Conservation (phyloP, 352 stramenopile species). For the Phytophthora pini region DNA sequence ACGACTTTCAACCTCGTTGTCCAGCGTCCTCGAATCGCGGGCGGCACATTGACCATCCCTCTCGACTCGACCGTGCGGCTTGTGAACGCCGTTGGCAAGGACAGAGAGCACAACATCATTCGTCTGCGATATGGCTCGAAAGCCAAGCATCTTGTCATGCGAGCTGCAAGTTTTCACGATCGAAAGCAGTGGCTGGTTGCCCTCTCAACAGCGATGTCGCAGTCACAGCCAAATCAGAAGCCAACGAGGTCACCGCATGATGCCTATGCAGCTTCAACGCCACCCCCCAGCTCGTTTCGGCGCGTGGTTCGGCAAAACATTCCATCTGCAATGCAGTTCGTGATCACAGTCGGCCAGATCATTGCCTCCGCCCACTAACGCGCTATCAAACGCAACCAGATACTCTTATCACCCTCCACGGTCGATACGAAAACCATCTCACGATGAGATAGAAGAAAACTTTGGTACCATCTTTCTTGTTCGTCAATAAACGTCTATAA, state of each 20-base stretch:
- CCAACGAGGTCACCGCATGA: too few species aligned
- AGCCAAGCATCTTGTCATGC: conserved; percentile 14
- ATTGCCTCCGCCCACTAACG: conserved; percentile 20
- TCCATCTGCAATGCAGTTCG: conserved; percentile 23
- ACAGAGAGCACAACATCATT: conserved; percentile 17
- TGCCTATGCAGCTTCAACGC: neutral
- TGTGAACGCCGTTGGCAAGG: conserved; percentile 7
- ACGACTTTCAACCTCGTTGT: conserved; percentile 27
- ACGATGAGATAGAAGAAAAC: conserved; percentile 6
- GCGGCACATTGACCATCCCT: conserved; percentile 24
- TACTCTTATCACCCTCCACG: neutral
- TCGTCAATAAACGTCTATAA: too few species aligned
- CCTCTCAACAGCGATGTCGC: conserved; percentile 9
- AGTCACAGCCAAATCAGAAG: too few species aligned
- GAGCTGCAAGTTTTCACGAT: conserved; percentile 20
- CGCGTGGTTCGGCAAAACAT: conserved; percentile 21
- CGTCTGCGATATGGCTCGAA: conserved; percentile 21
- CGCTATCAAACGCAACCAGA: neutral
- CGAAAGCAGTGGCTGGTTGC: conserved; percentile 13
- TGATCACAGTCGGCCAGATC: conserved; percentile 26
- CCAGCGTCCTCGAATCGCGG: conserved; percentile 27
- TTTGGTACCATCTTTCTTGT: too few species aligned
- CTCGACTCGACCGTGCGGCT: conserved; percentile 27
- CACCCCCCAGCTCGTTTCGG: conserved; percentile 6
- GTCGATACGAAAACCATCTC: conserved; percentile 15